phyloP scores from a whole-genome alignment of 108 stramenopile species.

The Craspedostauros australis region DNA sequence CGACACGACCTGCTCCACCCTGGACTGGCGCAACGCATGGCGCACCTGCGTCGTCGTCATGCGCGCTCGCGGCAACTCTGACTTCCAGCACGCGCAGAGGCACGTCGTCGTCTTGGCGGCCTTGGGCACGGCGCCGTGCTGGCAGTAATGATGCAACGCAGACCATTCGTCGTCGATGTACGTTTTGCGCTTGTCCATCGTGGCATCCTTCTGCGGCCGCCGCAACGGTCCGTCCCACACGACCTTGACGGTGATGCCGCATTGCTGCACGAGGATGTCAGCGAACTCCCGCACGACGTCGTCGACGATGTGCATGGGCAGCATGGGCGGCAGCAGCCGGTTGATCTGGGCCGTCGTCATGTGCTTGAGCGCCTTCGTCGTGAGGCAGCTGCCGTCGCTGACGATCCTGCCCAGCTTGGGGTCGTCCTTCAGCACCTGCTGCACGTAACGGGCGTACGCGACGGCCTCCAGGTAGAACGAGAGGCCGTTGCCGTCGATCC shows the following conservation, averaged over 20 bases:
- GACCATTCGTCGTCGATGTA: constrained; percentile 29
- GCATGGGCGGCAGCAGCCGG: constrained; percentile 34
- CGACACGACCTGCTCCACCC: constrained; percentile 34
- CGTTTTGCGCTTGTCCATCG: constrained; percentile 12
- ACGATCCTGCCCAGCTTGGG: not conserved
- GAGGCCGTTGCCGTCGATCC: constrained; percentile 63
- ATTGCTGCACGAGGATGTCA: constrained; percentile 18
- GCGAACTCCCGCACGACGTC: constrained; percentile 37
- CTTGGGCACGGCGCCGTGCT: constrained; percentile 30
- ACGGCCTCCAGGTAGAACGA: constrained; percentile 41
- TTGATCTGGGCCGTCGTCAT: constrained; percentile 1
- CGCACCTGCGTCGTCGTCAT: constrained; percentile 29
- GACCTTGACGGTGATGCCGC: constrained; percentile 22
- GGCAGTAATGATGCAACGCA: constrained; percentile 34
- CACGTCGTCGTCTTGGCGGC: constrained; percentile 6
- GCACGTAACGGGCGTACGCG: constrained; percentile 39
- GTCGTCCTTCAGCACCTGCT: constrained; percentile 1
- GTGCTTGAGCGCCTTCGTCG: constrained; percentile 2
- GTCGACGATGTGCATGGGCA: constrained; percentile 39
- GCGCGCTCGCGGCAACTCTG: constrained; percentile 38
- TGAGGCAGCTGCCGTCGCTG: constrained; percentile 6
- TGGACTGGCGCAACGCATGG: constrained; percentile 1
- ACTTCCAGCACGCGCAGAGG: constrained; percentile 18
- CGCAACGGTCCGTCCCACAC: constrained; percentile 51
- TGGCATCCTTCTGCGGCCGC: constrained; percentile 30